Evolutionary conservation across 2,329 filamentous ascomycete species (phyloP).

Genomic region (Trichoderma harzianum): DNA sequence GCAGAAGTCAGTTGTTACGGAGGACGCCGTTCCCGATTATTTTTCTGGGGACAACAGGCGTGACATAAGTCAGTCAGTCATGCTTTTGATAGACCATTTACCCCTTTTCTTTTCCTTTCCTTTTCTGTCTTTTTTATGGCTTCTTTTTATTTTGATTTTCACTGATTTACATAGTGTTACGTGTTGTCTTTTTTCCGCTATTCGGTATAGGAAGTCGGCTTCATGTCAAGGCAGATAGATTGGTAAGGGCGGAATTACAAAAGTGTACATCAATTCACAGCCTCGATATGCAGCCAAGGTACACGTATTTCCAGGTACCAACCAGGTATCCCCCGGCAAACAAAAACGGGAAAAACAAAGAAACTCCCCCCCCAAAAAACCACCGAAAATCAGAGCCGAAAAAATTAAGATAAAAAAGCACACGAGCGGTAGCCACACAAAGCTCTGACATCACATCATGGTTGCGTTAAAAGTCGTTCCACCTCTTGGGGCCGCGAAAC

Average conservation of each 20-base stretch:
- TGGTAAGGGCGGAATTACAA: not conserved
- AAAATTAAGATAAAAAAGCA: not conserved
- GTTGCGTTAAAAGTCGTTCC: constrained; percentile 15
- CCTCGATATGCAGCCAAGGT: not conserved
- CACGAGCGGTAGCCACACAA: not conserved
- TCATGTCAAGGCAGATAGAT: too few species aligned
- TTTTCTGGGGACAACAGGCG: not conserved
- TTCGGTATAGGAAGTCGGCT: too few species aligned
- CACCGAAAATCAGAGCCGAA: not conserved
- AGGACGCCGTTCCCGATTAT: not conserved
- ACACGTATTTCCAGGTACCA: not conserved
- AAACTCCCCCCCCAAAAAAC: too few species aligned
- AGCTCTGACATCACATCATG: constrained; percentile 12
- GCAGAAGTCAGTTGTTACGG: not conserved
- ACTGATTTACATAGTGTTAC: not conserved
- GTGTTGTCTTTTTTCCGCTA: not conserved
- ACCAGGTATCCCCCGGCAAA: not conserved
- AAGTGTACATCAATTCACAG: not conserved
- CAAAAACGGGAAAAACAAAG: not conserved
- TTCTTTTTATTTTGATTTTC: not conserved
- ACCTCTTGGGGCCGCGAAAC: not conserved
- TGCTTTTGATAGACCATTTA: not conserved
- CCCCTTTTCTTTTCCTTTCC: not conserved
- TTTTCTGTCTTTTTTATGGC: not conserved
- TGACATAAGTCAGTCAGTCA: not conserved